These are phyloP conservation scores for Ophiostoma perfectum DNA, from an alignment of 2,329 filamentous ascomycete genomes.

Conservation along the genomic window DNA sequence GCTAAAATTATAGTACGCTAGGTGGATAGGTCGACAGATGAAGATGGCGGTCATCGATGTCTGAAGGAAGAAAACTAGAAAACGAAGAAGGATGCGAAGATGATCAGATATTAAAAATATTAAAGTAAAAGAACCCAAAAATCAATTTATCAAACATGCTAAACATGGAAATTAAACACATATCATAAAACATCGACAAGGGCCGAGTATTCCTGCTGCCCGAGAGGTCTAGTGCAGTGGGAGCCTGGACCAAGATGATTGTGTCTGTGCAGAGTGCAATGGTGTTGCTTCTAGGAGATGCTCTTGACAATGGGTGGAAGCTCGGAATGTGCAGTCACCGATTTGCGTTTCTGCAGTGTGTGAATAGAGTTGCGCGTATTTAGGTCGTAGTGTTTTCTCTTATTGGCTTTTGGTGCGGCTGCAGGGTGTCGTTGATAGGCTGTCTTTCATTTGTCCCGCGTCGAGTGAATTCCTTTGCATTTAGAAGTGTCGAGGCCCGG, in stretches of 20 bases:
- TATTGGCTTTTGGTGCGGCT: too few relatives aligned
- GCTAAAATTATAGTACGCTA: too few relatives aligned
- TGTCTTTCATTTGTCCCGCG: too few relatives aligned
- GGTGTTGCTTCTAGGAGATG: background rate
- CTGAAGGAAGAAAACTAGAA: too few relatives aligned
- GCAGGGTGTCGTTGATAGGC: background rate
- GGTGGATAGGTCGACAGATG: too few relatives aligned
- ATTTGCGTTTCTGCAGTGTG: background rate
- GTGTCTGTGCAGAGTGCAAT: background rate
- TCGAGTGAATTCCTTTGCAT: too few relatives aligned
- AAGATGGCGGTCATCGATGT: too few relatives aligned
- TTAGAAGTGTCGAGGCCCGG: too few relatives aligned
- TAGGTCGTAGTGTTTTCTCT: too few relatives aligned
- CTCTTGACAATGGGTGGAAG: background rate
- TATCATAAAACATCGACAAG: background rate
- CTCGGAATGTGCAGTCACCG: background rate
- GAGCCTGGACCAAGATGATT: background rate
- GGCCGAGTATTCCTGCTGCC: background rate
- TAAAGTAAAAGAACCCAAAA: too few relatives aligned
- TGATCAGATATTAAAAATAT: too few relatives aligned
- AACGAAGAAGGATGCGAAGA: too few relatives aligned
- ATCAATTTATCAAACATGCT: background rate
- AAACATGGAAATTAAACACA: background rate
- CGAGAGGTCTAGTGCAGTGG: background rate
- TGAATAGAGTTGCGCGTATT: background rate